These are phyloP conservation scores for Coniochaeta prunicola DNA, from an alignment of 2,329 filamentous ascomycete species.

Conservation along the genomic window DNA sequence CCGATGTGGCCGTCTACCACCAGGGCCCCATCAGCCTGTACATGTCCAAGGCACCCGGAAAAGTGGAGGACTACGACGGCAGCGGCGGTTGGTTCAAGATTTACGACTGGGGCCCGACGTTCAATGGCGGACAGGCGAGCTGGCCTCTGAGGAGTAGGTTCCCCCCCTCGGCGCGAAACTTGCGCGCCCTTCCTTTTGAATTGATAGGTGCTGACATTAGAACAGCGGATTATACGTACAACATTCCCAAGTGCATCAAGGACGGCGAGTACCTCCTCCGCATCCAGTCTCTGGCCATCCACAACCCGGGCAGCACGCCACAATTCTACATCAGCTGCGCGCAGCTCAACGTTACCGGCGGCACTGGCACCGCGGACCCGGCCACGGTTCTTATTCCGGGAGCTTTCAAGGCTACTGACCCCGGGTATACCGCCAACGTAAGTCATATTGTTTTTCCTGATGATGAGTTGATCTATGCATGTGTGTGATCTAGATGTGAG, in stretches of 20 bases:
- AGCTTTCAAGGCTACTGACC: constrained; percentile 31
- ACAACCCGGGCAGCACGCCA: constrained; percentile 40
- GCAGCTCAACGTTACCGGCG: constrained; percentile 36
- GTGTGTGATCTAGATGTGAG: neutral
- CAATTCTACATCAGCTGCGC: constrained; percentile 41
- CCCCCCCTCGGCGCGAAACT: neutral
- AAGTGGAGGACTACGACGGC: constrained; percentile 27
- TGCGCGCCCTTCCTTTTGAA: neutral
- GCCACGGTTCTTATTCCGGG: constrained; percentile 31
- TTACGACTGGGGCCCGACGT: constrained; percentile 22
- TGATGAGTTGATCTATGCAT: neutral
- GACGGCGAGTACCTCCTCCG: constrained; percentile 53
- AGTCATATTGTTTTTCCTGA: constrained; percentile 9
- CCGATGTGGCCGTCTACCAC: constrained; percentile 34
- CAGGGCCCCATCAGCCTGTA: constrained; percentile 33
- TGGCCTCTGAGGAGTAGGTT: constrained; percentile 22
- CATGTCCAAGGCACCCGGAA: constrained; percentile 31
- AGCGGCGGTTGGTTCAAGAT: constrained; percentile 37
- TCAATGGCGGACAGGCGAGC: constrained; percentile 15
- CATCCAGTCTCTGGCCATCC: constrained; percentile 54
- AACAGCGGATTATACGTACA: constrained; percentile 19
- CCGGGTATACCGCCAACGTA: constrained; percentile 37
- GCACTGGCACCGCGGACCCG: constrained; percentile 22
- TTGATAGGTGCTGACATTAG: constrained; percentile 5
- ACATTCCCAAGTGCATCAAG: constrained; percentile 44